Percentiles rank a stretch among this genome's conserved stretches.
phyloP scores from a whole-genome alignment of 495 filamentous ascomycete genomes.

The Monascus purpureus region DNA sequence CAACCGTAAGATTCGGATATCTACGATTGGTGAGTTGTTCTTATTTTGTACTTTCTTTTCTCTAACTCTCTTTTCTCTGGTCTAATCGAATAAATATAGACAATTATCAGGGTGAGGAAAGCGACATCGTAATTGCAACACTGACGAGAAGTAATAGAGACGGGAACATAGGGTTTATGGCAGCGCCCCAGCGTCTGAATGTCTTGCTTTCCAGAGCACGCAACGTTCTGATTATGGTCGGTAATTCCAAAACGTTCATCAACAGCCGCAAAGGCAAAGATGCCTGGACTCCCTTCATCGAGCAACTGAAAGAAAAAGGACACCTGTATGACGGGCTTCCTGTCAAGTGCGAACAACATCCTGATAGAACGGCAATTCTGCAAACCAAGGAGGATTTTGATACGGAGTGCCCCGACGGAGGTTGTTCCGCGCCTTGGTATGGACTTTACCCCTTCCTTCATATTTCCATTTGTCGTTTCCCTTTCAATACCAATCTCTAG shows the following conservation, averaged over 20 bases:
- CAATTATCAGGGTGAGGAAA: conserved; percentile 75
- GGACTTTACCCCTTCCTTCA: too few relatives aligned
- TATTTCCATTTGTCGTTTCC: too few relatives aligned
- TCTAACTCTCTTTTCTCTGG: background rate
- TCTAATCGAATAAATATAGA: conserved; percentile 26
- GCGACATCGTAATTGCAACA: conserved; percentile 54
- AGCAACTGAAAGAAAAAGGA: conserved; percentile 35
- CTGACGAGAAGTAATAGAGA: conserved; percentile 52
- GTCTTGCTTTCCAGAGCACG: conserved; percentile 61
- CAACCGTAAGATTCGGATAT: conserved; percentile 42
- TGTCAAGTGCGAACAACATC: conserved; percentile 54
- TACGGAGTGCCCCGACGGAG: conserved; percentile 52
- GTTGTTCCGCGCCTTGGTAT: conserved; percentile 55
- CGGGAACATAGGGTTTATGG: conserved; percentile 65
- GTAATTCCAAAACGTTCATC: conserved; percentile 55
- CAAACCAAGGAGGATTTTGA: conserved; percentile 41
- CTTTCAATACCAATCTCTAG: too few relatives aligned
- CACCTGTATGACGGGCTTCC: conserved; percentile 60
- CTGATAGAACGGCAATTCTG: conserved; percentile 31
- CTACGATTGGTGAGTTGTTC: conserved; percentile 53
- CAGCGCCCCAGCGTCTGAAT: conserved; percentile 51
- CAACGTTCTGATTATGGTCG: conserved; percentile 54
- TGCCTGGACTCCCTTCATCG: conserved; percentile 45
- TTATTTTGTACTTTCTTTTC: too few relatives aligned
- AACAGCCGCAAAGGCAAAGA: conserved; percentile 43